Conservation (phyloP, 2,329 filamentous ascomycete genomes). For the Aureobasidium sp. region DNA sequence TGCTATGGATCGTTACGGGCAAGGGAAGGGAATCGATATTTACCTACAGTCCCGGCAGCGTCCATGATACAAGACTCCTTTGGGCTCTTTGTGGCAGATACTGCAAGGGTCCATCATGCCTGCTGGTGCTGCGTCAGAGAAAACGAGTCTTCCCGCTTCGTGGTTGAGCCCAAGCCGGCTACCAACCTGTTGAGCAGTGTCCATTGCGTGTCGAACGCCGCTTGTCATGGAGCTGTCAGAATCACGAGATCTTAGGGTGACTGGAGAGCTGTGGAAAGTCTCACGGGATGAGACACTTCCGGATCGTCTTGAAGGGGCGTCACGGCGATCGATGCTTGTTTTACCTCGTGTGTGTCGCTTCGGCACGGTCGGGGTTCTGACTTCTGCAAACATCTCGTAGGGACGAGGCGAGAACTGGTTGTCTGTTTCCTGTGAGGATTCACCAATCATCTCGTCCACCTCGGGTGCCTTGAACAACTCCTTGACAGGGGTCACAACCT, state of each 20-base stretch:
- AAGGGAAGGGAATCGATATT: not conserved
- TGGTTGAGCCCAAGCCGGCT: not conserved
- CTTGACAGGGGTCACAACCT: not conserved
- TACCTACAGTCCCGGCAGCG: not conserved
- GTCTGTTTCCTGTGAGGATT: too few relatives aligned
- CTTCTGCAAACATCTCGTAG: not conserved
- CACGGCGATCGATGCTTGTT: not conserved
- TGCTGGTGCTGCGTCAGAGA: not conserved
- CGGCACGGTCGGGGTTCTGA: not conserved
- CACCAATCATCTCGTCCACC: not conserved
- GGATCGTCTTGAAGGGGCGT: not conserved
- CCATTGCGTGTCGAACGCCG: not conserved
- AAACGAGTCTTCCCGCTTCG: not conserved
- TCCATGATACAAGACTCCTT: not conserved
- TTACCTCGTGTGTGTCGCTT: not conserved
- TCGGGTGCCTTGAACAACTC: not conserved
- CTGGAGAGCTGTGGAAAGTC: not conserved
- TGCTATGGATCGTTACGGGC: not conserved
- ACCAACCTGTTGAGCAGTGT: not conserved
- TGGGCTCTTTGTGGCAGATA: not conserved
- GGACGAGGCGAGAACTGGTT: not conserved
- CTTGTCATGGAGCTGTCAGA: not conserved
- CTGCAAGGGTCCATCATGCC: constrained; percentile 12
- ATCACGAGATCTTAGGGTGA: not conserved
- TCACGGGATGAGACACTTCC: not conserved